Evolutionary conservation across 2,329 filamentous ascomycete genomes (phyloP).

Genomic region (Xylariaceae sp.): DNA sequence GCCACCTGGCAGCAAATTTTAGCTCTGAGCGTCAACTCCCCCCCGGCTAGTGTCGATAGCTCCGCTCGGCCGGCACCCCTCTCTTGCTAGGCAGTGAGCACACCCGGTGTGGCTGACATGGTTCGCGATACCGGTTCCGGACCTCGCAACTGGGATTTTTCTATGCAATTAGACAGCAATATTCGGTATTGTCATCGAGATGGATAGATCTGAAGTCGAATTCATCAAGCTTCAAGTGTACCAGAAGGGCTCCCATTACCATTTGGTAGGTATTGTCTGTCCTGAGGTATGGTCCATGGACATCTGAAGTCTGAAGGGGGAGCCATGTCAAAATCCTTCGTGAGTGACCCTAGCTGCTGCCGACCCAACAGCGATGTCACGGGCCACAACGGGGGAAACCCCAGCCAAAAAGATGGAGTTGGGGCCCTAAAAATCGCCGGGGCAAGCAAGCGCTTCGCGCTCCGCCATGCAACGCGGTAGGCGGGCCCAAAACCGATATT

Average conservation of each 20-base stretch:
- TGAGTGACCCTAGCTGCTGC: not conserved
- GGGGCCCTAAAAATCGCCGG: not conserved
- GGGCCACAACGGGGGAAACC: not conserved
- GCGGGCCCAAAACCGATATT: no score
- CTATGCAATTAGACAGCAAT: not conserved
- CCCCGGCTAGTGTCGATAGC: not conserved
- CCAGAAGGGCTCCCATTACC: not conserved
- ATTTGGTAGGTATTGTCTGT: not conserved
- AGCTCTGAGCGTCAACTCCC: not conserved
- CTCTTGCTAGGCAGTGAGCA: not conserved
- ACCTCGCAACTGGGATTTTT: not conserved
- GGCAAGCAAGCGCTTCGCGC: not conserved
- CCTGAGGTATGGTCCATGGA: no score
- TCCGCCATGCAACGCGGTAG: no score
- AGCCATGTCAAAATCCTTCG: not conserved
- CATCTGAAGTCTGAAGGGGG: not conserved
- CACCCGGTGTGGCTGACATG: not conserved
- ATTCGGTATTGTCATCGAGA: not conserved
- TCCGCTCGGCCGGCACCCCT: not conserved
- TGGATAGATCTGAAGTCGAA: no score
- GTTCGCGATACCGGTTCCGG: not conserved
- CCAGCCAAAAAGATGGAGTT: no score
- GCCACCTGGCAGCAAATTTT: slow-evolving; percentile 11
- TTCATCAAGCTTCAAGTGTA: not conserved
- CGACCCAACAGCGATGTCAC: not conserved